A percentile compares a stretch with the other conserved stretches of the same genome.
phyloP scores from a whole-genome alignment of 148 eudicot species.

The Beta vulgaris region DNA sequence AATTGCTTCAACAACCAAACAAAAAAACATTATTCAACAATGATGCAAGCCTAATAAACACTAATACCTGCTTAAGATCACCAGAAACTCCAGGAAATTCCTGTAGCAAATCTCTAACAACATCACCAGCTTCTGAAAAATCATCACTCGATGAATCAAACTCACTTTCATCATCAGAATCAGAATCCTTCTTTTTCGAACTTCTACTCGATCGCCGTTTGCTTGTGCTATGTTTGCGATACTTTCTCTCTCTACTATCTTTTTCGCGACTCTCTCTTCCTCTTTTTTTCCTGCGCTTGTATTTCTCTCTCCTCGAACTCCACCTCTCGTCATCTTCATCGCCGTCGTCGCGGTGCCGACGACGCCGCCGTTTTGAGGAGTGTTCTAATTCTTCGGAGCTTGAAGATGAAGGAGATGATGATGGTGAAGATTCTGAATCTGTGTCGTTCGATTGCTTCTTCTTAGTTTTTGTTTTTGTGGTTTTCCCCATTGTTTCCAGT shows the following conservation, averaged over 20 bases:
- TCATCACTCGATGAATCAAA: constrained; percentile 22
- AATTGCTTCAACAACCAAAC: neutral
- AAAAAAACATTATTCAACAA: neutral
- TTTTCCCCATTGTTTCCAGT: constrained; percentile 20
- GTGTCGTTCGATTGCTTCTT: constrained; percentile 6
- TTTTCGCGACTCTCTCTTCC: constrained; percentile 30
- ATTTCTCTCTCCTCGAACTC: constrained; percentile 31
- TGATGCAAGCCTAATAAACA: neutral
- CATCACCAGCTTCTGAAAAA: constrained; percentile 37
- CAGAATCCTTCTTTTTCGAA: constrained; percentile 37
- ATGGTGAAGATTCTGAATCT: neutral
- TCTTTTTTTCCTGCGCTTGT: constrained; percentile 21
- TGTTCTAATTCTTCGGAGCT: constrained; percentile 16
- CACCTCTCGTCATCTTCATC: constrained; percentile 15
- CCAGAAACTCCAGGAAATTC: constrained; percentile 73
- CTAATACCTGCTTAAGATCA: constrained; percentile 55
- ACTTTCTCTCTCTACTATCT: constrained; percentile 32
- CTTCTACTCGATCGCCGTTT: constrained; percentile 29
- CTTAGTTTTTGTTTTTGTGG: constrained; percentile 15
- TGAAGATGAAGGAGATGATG: constrained; percentile 17
- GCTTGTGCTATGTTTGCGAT: constrained; percentile 14
- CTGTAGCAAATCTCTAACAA: constrained; percentile 45
- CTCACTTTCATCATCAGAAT: constrained; percentile 42
- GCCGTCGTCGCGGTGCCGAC: constrained; percentile 1
- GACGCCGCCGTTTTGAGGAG: constrained; percentile 23